Percentiles rank a stretch among this genome's conserved stretches.
Evolutionary conservation across 2,329 filamentous ascomycete genomes (phyloP).

Genomic region (Clonostachys chloroleuca): DNA sequence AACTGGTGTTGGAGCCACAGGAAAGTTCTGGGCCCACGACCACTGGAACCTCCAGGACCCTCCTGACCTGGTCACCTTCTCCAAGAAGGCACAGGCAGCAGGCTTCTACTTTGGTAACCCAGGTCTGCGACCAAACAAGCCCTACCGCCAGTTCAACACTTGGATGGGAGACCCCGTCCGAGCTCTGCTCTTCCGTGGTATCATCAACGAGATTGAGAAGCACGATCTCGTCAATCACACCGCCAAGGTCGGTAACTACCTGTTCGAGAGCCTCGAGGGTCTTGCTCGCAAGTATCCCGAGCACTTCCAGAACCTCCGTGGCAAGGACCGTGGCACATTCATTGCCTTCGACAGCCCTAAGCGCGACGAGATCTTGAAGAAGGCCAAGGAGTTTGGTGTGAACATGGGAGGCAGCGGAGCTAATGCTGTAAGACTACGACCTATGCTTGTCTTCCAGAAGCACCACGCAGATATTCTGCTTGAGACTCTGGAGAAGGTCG

Average conservation of each 20-base stretch:
- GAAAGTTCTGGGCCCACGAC: conserved; percentile 95
- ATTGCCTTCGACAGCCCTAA: conserved; percentile 85
- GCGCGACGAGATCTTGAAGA: conserved; percentile 73
- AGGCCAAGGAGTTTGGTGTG: conserved; percentile 74
- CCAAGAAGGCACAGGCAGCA: conserved; percentile 91
- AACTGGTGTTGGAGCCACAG: conserved; percentile 87
- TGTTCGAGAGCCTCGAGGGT: conserved; percentile 64
- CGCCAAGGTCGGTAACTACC: conserved; percentile 71
- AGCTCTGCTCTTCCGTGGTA: conserved; percentile 80
- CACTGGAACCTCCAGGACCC: conserved; percentile 81
- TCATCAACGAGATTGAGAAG: conserved; percentile 75
- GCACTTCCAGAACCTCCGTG: conserved; percentile 78
- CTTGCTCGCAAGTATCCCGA: conserved; percentile 69
- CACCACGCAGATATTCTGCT: conserved; percentile 84
- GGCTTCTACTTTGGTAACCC: conserved; percentile 88
- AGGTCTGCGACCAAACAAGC: conserved; percentile 80
- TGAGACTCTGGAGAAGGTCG: conserved; percentile 72
- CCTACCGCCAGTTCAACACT: conserved; percentile 95
- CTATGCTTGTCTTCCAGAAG: conserved; percentile 91
- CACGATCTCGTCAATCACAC: conserved; percentile 78
- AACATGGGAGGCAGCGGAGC: conserved; percentile 84
- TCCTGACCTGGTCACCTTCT: conserved; percentile 92
- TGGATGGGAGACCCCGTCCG: conserved; percentile 94
- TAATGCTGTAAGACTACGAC: conserved; percentile 72
- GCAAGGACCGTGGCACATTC: conserved; percentile 86